Percentiles rank a stretch among this genome's conserved stretches.
These are phyloP conservation scores for Leishmania major DNA, from an alignment of 208 protist genomes.

Conservation along the genomic window DNA sequence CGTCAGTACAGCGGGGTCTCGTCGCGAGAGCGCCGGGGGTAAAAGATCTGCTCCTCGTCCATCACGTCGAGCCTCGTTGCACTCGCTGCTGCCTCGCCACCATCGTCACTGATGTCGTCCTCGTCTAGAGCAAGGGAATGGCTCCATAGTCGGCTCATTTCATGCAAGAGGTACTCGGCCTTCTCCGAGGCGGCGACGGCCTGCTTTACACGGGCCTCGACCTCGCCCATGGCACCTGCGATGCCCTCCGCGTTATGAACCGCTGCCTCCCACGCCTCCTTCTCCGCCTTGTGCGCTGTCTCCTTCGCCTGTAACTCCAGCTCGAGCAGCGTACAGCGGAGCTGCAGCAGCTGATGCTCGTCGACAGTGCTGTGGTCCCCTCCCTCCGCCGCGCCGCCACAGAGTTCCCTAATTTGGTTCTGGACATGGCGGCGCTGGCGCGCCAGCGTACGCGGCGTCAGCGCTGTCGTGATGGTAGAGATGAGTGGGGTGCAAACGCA, in stretches of 20 bases:
- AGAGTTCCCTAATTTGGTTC: background rate
- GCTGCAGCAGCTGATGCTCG: constrained; percentile 19
- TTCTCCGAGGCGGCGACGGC: constrained; percentile 10
- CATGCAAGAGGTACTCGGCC: constrained; percentile 12
- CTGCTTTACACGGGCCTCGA: constrained; percentile 20
- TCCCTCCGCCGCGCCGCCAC: background rate
- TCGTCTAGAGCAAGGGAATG: constrained; percentile 18
- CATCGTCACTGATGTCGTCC: constrained; percentile 10
- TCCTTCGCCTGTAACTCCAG: constrained; percentile 25
- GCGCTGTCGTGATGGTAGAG: constrained; percentile 3
- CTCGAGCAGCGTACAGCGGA: constrained; percentile 18
- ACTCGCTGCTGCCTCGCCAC: background rate
- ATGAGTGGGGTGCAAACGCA: constrained; percentile 6
- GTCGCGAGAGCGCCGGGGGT: background rate
- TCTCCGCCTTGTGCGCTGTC: constrained; percentile 10
- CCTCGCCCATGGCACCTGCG: constrained; percentile 14
- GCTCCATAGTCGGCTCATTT: constrained; percentile 28
- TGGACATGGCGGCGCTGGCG: background rate
- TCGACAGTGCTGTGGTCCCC: background rate
- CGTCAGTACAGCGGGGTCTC: background rate
- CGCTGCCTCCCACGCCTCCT: constrained; percentile 15
- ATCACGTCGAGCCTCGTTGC: background rate
- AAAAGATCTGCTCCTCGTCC: background rate
- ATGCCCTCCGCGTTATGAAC: constrained; percentile 12
- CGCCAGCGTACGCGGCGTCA: constrained; percentile 17